phyloP scores from a whole-genome alignment of 495 filamentous ascomycete species.

The Copromyces sp. region DNA sequence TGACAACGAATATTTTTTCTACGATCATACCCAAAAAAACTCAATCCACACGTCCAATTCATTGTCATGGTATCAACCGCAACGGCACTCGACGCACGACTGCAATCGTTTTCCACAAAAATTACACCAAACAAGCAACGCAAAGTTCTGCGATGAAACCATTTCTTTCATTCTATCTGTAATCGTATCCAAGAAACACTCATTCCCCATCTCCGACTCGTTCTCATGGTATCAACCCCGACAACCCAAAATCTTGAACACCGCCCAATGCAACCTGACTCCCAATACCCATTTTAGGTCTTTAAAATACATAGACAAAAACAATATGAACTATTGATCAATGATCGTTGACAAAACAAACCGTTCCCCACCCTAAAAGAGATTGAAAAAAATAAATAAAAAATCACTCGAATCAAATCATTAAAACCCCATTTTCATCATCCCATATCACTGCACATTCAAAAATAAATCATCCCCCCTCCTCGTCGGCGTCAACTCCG shows the following conservation, averaged over 20 bases:
- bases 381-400: not conserved
- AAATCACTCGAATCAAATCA: not conserved
- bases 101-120: too few species aligned
- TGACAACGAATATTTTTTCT: not conserved
- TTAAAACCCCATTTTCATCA: not conserved
- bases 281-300: not conserved
- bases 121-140: not conserved
- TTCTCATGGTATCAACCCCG: not conserved
- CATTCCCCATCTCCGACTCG: not conserved
- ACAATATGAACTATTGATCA: not conserved
- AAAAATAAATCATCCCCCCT: slow-evolving; percentile 36
- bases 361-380: not conserved
- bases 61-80: not conserved
- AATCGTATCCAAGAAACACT: not conserved
- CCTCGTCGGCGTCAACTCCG: slow-evolving; percentile 38
- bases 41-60: not conserved
- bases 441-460: slow-evolving; percentile 23
- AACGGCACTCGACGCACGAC: not conserved
- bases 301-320: not conserved
- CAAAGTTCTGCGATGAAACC: not conserved
- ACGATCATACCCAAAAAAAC: not conserved
- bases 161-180: not conserved
- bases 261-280: not conserved
- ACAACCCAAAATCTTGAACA: not conserved
- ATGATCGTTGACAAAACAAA: not conserved